These are phyloP conservation scores for Termitomyces sp. DNA, from an alignment of 768 basidiomycete genomes.

Conservation along the genomic window DNA sequence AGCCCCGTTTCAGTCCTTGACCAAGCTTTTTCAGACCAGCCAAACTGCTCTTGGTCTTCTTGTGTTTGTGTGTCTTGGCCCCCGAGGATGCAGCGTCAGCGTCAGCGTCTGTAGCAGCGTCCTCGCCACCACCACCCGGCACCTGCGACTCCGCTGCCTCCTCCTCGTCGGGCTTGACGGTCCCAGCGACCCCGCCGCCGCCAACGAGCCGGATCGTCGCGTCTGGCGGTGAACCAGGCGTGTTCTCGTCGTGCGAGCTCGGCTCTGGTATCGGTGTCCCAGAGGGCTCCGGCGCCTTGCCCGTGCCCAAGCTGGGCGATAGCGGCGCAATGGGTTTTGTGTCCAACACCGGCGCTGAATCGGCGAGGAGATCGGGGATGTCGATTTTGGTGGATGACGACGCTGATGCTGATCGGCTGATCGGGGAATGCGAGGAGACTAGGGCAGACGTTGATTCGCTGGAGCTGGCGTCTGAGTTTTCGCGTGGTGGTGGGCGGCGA, in stretches of 20 bases:
- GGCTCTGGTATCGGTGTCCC: constrained; percentile 2
- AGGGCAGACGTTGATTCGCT: neutral
- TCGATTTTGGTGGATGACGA: constrained; percentile 13
- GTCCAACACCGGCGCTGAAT: constrained; percentile 31
- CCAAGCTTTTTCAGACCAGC: constrained; percentile 53
- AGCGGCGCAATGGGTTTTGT: constrained; percentile 31
- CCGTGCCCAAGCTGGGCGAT: constrained; percentile 11
- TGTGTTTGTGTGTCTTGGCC: constrained; percentile 43
- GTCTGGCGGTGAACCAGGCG: constrained; percentile 21
- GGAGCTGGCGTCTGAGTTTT: neutral
- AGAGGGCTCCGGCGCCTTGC: constrained; percentile 5
- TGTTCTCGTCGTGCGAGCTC: neutral
- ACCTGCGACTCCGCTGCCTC: constrained; percentile 21
- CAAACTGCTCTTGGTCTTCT: constrained; percentile 55
- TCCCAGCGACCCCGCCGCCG: constrained; percentile 41
- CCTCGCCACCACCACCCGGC: constrained; percentile 13
- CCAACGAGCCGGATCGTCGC: constrained; percentile 58
- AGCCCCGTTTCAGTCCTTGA: constrained; percentile 46
- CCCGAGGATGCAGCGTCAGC: too few species aligned
- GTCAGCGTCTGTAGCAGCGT: too few species aligned
- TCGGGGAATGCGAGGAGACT: neutral
- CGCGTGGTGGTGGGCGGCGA: constrained; percentile 4
- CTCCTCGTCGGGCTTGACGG: constrained; percentile 22
- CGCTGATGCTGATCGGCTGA: constrained; percentile 6
- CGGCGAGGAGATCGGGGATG: constrained; percentile 47